phyloP scores from a whole-genome alignment of 352 stramenopile species.

The Pythium monospermum region DNA sequence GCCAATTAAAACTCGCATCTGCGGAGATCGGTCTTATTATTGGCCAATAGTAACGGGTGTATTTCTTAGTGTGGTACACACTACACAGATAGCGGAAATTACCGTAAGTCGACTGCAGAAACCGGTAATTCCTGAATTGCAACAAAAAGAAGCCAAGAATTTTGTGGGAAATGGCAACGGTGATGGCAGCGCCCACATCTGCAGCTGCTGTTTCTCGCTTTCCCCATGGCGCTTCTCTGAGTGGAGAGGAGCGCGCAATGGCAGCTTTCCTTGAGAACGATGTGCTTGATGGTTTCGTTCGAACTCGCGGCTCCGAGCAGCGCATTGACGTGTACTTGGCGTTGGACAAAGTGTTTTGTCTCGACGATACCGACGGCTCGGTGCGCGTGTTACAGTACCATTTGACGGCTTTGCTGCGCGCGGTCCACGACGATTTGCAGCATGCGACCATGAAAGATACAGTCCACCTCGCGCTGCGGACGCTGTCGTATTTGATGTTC shows the following conservation, averaged over 20 bases:
- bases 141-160: background rate
- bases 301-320: slow-evolving; percentile 29
- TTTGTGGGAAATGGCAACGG: background rate
- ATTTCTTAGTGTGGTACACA: too few species aligned
- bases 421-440: slow-evolving; percentile 46
- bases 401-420: slow-evolving; percentile 30
- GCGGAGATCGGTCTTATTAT: too few species aligned
- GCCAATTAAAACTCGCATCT: slow-evolving; percentile 11
- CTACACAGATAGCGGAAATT: background rate
- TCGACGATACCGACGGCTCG: slow-evolving; percentile 47
- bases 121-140: too few species aligned
- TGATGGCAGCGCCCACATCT: slow-evolving; percentile 7
- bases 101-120: too few species aligned
- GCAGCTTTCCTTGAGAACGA: slow-evolving; percentile 25
- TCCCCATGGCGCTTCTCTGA: background rate
- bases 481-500: slow-evolving; percentile 70
- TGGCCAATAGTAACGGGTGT: too few species aligned
- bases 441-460: slow-evolving; percentile 32
- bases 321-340: slow-evolving; percentile 49
- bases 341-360: slow-evolving; percentile 48
- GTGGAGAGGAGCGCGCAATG: slow-evolving; percentile 21
- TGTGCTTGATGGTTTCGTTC: slow-evolving; percentile 27
- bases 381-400: slow-evolving; percentile 34
- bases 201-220: background rate
- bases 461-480: slow-evolving; percentile 39